Base-by-base conservation (phyloP, 192 early-diverging fungal genomes). In the Haplosporangium gracile region DNA sequence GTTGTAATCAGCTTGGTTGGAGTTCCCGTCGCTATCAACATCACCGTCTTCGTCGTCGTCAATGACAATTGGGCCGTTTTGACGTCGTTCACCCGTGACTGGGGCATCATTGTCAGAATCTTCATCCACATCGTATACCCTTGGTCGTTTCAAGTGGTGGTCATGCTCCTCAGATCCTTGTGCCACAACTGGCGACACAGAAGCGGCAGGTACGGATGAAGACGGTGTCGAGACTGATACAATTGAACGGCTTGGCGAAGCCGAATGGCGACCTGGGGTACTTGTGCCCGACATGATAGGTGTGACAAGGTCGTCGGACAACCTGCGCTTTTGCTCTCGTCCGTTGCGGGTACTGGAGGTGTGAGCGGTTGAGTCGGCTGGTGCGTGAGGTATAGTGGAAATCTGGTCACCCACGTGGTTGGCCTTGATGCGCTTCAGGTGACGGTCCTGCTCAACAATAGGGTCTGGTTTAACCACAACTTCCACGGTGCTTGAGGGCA, bases 301-400 rank as follows among this genome's bases (percentile, higher is more conserved):
- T 7, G 78, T 68, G 18, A 42, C 32, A 16, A 57, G 42, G 69
- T 80, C 78, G 45, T 80, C 78, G 32, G 78, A 80, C 47, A 74
- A 71, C 78, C 51, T 80, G 63, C 72, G 78, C 60, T 80, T 80
- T 40, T 72, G 70, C 51, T 65, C 60, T 65, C 29, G n/a, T 65
- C 60, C 60, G 60, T 32, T 65, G n/a, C 29, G 26, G 13, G 60
- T 15, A 29, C n/a, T 16, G 26, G 60, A 32, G 26, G 60, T 32
- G 60, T 29, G 60, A 32, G 26, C 26, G 5, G 60, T 32, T 1
- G 15, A 65, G 11, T 65, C 29, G 60, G 26, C 60, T 11, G 2
- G 60, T 26, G 60, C 29, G 60, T 15, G 60, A 15, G 60, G 60
- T 60, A 8, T n/a, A 65, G 60, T 65, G 13, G 26, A 65, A 32